Conservation (phyloP, 1,139 yeast genomes). For the Magnusiomyces tetraspermus region DNA sequence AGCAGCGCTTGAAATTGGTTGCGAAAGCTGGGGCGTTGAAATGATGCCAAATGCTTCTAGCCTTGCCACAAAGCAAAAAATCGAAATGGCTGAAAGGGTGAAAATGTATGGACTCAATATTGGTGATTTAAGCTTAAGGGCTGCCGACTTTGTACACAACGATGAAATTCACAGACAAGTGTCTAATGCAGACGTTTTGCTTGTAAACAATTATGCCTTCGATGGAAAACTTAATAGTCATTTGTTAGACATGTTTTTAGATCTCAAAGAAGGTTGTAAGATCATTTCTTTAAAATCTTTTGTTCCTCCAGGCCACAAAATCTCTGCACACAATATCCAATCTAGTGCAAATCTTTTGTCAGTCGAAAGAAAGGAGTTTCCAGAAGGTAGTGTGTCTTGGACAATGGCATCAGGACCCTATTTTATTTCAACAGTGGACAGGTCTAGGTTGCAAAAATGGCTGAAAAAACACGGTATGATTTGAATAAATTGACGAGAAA, state of each 20-base stretch:
- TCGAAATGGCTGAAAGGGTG: constrained; percentile 50
- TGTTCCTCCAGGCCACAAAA: constrained; percentile 45
- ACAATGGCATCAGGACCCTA: constrained; percentile 77
- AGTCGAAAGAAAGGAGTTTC: constrained; percentile 58
- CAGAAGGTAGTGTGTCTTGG: constrained; percentile 77
- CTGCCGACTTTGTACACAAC: constrained; percentile 62
- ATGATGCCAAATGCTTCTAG: constrained; percentile 74
- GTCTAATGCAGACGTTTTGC: constrained; percentile 56
- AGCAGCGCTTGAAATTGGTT: constrained; percentile 82
- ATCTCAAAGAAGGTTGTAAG: constrained; percentile 63
- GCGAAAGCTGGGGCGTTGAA: constrained; percentile 82
- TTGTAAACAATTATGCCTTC: constrained; percentile 76
- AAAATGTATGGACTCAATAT: constrained; percentile 53
- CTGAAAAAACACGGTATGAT: constrained; percentile 7
- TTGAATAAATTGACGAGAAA: neutral
- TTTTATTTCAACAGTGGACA: constrained; percentile 62
- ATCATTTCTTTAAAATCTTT: constrained; percentile 72
- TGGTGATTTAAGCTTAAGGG: constrained; percentile 49
- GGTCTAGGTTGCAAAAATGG: constrained; percentile 22
- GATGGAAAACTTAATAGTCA: constrained; percentile 61
- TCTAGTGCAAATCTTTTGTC: constrained; percentile 49
- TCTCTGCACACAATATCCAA: constrained; percentile 45
- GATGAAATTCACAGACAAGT: constrained; percentile 45
- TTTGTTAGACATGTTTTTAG: constrained; percentile 56
- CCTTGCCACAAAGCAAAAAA: constrained; percentile 51